A percentile compares a stretch with the other conserved stretches of the same genome.
These are phyloP conservation scores for Umbelopsis vinacea DNA, from an alignment of 192 early-diverging fungal genomes.

Conservation along the genomic window DNA sequence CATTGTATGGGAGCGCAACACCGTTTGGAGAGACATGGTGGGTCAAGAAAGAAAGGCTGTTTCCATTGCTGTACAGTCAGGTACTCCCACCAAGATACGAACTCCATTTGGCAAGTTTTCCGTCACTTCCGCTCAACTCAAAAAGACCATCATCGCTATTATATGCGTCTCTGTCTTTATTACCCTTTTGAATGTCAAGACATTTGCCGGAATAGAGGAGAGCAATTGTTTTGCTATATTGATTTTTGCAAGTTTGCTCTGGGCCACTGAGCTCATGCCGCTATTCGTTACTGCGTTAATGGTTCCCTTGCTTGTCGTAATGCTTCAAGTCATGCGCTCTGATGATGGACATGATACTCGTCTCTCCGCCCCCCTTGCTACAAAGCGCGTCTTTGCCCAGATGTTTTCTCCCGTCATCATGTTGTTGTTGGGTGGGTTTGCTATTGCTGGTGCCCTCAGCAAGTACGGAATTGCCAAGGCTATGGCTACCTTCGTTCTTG, in stretches of 20 bases:
- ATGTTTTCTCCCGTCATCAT: slow-evolving; percentile 98
- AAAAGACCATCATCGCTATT: slow-evolving; percentile 43
- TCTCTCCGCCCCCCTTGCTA: slow-evolving; percentile 73
- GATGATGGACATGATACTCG: slow-evolving; percentile 57
- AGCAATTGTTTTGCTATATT: slow-evolving; percentile 92
- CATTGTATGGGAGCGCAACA: slow-evolving; percentile 96
- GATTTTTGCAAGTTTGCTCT: slow-evolving; percentile 85
- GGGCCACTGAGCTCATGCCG: slow-evolving; percentile 94
- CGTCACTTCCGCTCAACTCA: slow-evolving; percentile 50
- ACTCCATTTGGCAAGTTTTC: slow-evolving; percentile 57
- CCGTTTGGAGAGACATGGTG: slow-evolving; percentile 98
- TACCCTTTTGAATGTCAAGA: slow-evolving; percentile 54
- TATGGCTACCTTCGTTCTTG: slow-evolving; percentile 85
- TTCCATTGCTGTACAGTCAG: slow-evolving; percentile 62
- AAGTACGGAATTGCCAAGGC: slow-evolving; percentile 95
- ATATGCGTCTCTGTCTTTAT: slow-evolving; percentile 65
- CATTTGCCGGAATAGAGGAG: slow-evolving; percentile 78
- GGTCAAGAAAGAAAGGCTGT: slow-evolving; percentile 81
- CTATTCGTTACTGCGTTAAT: slow-evolving; percentile 90
- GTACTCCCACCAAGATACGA: slow-evolving; percentile 32
- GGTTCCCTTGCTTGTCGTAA: slow-evolving; percentile 85
- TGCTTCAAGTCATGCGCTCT: slow-evolving; percentile 82
- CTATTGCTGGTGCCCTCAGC: slow-evolving; percentile 91
- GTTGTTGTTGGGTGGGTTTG: slow-evolving; percentile 93
- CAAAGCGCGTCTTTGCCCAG: slow-evolving; percentile 84